These are phyloP conservation scores for Nothophytophthora sp. DNA, from an alignment of 352 stramenopile species.

Conservation along the genomic window DNA sequence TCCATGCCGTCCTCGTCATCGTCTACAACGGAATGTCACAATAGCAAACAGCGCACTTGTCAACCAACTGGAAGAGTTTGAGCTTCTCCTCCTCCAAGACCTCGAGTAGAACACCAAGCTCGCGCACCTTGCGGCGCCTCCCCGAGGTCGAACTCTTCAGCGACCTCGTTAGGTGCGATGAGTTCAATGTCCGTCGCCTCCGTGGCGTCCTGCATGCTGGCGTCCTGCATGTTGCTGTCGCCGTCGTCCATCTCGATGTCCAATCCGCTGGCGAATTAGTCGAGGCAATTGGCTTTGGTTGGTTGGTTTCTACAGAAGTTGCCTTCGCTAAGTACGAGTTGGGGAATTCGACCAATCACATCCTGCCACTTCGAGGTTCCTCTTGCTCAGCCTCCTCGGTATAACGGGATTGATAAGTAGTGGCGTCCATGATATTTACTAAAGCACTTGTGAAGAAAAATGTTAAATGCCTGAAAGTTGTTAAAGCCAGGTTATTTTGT, in stretches of 20 bases:
- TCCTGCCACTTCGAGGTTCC: slow-evolving; percentile 29
- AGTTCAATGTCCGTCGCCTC: slow-evolving; percentile 79
- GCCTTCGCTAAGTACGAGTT: slow-evolving; percentile 13
- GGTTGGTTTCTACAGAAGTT: slow-evolving; percentile 1
- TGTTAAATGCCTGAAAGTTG: too few species aligned
- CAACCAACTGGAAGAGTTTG: background rate
- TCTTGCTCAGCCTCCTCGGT: background rate
- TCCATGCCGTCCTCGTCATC: slow-evolving; percentile 75
- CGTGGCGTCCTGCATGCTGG: slow-evolving; percentile 13
- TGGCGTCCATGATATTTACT: too few species aligned
- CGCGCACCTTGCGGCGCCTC: slow-evolving; percentile 71
- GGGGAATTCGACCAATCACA: slow-evolving; percentile 26
- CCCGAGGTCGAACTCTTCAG: slow-evolving; percentile 84
- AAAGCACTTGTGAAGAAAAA: too few species aligned
- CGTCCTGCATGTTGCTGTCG: slow-evolving; percentile 31
- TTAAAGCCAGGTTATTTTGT: too few species aligned
- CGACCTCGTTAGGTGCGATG: slow-evolving; percentile 80
- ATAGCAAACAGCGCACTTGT: too few species aligned
- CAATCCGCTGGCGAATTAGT: slow-evolving; percentile 1
- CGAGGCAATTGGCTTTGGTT: slow-evolving; percentile 26
- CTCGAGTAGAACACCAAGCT: too few species aligned
- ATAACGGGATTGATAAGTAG: background rate
- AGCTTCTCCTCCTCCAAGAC: background rate
- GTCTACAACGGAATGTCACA: slow-evolving; percentile 23
- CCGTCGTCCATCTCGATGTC: slow-evolving; percentile 10